Evolutionary conservation across 2,329 filamentous ascomycete genomes (phyloP).

Genomic region (Fusarium lateritium): DNA sequence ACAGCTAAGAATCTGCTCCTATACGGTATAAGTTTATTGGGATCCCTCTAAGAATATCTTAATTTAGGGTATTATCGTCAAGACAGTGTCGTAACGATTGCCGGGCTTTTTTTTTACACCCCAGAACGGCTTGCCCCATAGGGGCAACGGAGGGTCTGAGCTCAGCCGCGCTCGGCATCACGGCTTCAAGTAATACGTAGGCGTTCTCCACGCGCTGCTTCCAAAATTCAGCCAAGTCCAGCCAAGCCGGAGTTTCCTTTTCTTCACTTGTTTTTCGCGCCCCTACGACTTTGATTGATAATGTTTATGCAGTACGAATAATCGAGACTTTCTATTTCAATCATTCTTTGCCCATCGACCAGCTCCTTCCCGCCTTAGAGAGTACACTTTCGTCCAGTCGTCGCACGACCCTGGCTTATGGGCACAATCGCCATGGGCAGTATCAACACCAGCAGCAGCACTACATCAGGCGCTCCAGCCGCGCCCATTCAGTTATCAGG

Average conservation of each 20-base stretch:
- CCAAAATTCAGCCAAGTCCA: slow-evolving; percentile 44
- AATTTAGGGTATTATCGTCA: too few species aligned
- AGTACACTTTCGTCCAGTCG: neutral
- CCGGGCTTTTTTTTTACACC: too few species aligned
- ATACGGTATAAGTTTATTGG: too few species aligned
- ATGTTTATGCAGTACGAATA: slow-evolving; percentile 43
- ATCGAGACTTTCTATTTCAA: slow-evolving; percentile 10
- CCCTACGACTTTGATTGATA: slow-evolving; percentile 33
- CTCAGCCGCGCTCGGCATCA: slow-evolving; percentile 51
- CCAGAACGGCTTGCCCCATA: slow-evolving; percentile 31
- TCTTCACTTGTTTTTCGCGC: slow-evolving; percentile 24
- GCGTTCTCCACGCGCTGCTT: slow-evolving; percentile 47
- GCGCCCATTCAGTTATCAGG: slow-evolving; percentile 69
- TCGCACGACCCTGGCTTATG: slow-evolving; percentile 22
- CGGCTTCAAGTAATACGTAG: slow-evolving; percentile 49
- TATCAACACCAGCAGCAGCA: slow-evolving; percentile 54
- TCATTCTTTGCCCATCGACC: slow-evolving; percentile 15
- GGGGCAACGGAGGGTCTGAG: slow-evolving; percentile 38
- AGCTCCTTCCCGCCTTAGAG: slow-evolving; percentile 9
- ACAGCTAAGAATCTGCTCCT: too few species aligned
- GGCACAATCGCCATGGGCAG: slow-evolving; percentile 58
- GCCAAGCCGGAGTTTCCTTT: slow-evolving; percentile 36
- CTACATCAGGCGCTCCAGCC: slow-evolving; percentile 54
- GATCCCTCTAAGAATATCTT: too few species aligned
- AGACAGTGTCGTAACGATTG: too few species aligned